Conservation (phyloP, 257 asterid species). For the Lavandula angustifolia region DNA sequence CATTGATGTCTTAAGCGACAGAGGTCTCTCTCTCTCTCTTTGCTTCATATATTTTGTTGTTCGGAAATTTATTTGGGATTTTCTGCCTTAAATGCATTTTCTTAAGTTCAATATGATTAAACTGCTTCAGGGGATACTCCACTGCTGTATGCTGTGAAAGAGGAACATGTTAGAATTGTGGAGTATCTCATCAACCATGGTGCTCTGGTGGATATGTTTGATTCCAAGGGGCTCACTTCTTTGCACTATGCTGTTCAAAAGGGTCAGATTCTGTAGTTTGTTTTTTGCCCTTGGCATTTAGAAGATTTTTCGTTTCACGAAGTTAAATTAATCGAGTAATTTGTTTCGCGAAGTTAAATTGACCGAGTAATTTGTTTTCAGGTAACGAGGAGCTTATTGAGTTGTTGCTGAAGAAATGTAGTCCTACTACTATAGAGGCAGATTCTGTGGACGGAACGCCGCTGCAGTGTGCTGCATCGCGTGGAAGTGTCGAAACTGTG, state of each 20-base stretch:
- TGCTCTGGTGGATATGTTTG: background rate
- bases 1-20: slow-evolving; percentile 17
- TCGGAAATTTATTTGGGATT: background rate
- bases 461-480: slow-evolving; percentile 28
- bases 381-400: slow-evolving; percentile 33
- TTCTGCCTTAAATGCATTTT: background rate
- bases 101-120: background rate
- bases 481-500: slow-evolving; percentile 29
- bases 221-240: slow-evolving; percentile 28
- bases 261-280: slow-evolving; percentile 22
- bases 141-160: slow-evolving; percentile 22
- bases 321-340: background rate
- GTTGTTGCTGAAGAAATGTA: slow-evolving; percentile 27
- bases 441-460: slow-evolving; percentile 38
- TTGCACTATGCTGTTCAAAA: slow-evolving; percentile 30
- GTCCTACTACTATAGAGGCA: slow-evolving; percentile 18
- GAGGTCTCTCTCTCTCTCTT: slow-evolving; percentile 20
- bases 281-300: background rate
- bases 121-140: slow-evolving; percentile 34
- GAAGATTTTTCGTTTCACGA: background rate
- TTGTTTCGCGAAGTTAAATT: no score
- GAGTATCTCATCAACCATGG: slow-evolving; percentile 29
- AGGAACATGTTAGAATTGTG: slow-evolving; percentile 12
- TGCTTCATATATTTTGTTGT: no score
- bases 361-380: no score